These are phyloP conservation scores for Eucalyptus cloeziana DNA, from an alignment of 345 rosid genomes.

Conservation along the genomic window DNA sequence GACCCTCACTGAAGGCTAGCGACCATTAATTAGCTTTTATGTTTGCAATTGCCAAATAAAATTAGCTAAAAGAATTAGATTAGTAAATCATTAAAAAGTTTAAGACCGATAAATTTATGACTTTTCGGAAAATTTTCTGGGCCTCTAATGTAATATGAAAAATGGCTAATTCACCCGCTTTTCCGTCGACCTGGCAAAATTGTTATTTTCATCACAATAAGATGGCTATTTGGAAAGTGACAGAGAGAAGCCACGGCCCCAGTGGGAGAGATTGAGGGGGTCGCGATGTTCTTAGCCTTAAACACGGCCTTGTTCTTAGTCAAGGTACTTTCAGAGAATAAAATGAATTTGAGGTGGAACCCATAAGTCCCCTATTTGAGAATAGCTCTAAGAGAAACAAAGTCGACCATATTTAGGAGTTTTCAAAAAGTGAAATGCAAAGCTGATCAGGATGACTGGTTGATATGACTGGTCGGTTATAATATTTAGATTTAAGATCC, in stretches of 20 bases:
- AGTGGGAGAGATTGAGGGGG: neutral
- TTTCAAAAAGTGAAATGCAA: too few relatives aligned
- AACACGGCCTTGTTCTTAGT: neutral
- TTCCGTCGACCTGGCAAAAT: neutral
- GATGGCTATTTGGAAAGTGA: neutral
- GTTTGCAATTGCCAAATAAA: neutral
- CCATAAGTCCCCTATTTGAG: neutral
- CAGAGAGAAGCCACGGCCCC: neutral
- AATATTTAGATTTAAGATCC: too few relatives aligned
- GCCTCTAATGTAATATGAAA: neutral
- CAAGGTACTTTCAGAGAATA: neutral
- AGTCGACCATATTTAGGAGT: neutral
- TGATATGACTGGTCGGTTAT: too few relatives aligned
- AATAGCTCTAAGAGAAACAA: neutral
- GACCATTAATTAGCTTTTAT: too few relatives aligned
- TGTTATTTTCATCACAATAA: neutral
- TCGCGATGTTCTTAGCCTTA: neutral
- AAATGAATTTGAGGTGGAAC: neutral
- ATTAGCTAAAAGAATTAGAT: neutral
- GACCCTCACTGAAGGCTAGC: too few relatives aligned
- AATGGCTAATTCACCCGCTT: neutral
- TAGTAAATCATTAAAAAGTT: too few relatives aligned
- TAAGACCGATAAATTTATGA: too few relatives aligned
- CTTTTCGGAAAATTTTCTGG: neutral
- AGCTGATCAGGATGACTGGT: too few relatives aligned